Evolutionary conservation across 2,329 filamentous ascomycete genomes (phyloP).

Genomic region (Venturia aucupariae): DNA sequence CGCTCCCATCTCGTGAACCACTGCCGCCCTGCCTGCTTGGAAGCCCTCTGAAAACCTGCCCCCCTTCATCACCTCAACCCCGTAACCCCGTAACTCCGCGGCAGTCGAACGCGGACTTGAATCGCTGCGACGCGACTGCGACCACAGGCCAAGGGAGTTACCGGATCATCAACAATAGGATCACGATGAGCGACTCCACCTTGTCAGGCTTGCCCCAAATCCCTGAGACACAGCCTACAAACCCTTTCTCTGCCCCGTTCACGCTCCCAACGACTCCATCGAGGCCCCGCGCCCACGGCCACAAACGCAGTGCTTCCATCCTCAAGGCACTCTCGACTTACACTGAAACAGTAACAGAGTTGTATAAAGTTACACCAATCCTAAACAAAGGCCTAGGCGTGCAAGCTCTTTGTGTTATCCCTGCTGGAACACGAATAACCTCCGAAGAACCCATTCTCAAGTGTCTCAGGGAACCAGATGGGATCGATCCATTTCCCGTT

Average conservation of each 20-base stretch:
- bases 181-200: background rate
- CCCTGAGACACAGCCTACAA: background rate
- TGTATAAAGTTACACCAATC: conserved; percentile 17
- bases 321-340: background rate
- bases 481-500: conserved; percentile 11
- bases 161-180: background rate
- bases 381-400: conserved; percentile 34
- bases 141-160: background rate
- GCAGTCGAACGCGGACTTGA: background rate
- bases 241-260: background rate
- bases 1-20: background rate
- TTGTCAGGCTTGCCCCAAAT: background rate
- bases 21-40: background rate
- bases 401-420: conserved; percentile 29
- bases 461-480: conserved; percentile 6
- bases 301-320: conserved; percentile 2
- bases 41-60: background rate
- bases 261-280: background rate
- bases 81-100: background rate
- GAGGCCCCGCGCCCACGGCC: background rate
- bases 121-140: background rate
- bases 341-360: background rate
- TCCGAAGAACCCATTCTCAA: conserved; percentile 8
- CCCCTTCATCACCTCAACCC: background rate
- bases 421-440: conserved; percentile 29